Conservation (phyloP, 192 early-diverging fungal species). For the Gorgonomyces haynaldii region DNA sequence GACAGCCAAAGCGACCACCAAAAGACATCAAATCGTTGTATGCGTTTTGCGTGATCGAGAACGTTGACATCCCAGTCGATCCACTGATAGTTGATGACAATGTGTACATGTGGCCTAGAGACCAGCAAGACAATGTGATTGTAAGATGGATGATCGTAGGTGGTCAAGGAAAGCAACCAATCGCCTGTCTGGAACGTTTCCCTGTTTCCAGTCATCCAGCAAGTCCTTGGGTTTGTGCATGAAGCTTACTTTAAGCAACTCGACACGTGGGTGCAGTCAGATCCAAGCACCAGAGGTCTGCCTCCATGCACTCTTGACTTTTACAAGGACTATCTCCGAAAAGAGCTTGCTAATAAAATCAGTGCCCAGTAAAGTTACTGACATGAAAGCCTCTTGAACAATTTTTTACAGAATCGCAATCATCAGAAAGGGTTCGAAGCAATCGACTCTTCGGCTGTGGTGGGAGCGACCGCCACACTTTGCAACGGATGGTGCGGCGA, state of each 20-base stretch:
- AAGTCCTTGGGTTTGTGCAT: slow-evolving; percentile 41
- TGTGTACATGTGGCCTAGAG: slow-evolving; percentile 55
- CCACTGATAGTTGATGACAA: slow-evolving; percentile 64
- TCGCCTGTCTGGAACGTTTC: slow-evolving; percentile 52
- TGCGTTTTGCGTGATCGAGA: slow-evolving; percentile 38
- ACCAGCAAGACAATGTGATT: slow-evolving; percentile 69
- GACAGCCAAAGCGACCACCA: slow-evolving; percentile 38
- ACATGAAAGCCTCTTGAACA: too few species aligned
- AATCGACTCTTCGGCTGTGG: too few species aligned
- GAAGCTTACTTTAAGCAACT: slow-evolving; percentile 50
- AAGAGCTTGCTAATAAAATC: slow-evolving; percentile 4
- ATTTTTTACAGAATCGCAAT: too few species aligned
- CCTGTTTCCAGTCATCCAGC: slow-evolving; percentile 50
- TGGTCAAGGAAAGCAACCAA: slow-evolving; percentile 41
- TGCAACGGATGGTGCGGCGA: too few species aligned
- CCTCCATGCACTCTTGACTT: slow-evolving; percentile 1
- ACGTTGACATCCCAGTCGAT: slow-evolving; percentile 12
- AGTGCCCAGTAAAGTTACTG: not conserved
- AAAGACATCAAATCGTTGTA: slow-evolving; percentile 61
- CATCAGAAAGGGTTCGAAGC: too few species aligned
- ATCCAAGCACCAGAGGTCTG: not conserved
- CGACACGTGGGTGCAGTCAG: slow-evolving; percentile 40
- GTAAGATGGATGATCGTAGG: slow-evolving; percentile 20
- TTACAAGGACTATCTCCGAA: slow-evolving; percentile 10
- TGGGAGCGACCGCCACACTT: too few species aligned